These are phyloP conservation scores for Phytomonas sp. DNA, from an alignment of 208 protist genomes.

Conservation along the genomic window DNA sequence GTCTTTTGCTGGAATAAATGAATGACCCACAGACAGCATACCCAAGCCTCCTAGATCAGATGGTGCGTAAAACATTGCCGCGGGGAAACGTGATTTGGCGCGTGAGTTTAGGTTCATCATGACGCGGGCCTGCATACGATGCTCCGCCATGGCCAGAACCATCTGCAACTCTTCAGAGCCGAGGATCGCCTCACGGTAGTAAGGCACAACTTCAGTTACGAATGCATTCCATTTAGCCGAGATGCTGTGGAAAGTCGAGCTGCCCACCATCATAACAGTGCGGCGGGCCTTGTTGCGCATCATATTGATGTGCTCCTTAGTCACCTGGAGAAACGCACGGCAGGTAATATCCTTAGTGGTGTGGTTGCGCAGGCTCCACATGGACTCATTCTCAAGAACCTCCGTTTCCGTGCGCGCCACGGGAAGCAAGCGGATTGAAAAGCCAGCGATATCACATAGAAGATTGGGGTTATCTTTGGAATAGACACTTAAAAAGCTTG, in stretches of 20 bases:
- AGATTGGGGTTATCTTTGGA: constrained; percentile 99
- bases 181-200: constrained; percentile 99
- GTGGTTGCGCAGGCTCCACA: constrained; percentile 99
- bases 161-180: constrained; percentile 97
- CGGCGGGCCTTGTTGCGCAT: constrained; percentile 99
- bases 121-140: constrained; percentile 99
- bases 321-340: constrained; percentile 98
- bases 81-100: constrained; percentile 99
- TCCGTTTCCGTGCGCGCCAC: constrained; percentile 89
- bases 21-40: constrained; percentile 99
- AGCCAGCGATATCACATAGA: constrained; percentile 99
- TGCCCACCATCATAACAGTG: constrained; percentile 99
- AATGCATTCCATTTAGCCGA: constrained; percentile 99
- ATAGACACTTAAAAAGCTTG: constrained; percentile 99
- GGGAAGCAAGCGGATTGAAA: constrained; percentile 96
- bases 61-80: constrained; percentile 99
- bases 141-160: constrained; percentile 99
- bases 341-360: constrained; percentile 99
- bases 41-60: constrained; percentile 98
- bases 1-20: constrained; percentile 99
- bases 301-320: constrained; percentile 90
- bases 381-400: constrained; percentile 94
- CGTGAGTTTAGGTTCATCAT: constrained; percentile 99
- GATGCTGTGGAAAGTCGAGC: constrained; percentile 99
- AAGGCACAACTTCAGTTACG: constrained; percentile 99